Base-by-base conservation (phyloP, 257 asterid species). In the Jacaranda copaia region DNA sequence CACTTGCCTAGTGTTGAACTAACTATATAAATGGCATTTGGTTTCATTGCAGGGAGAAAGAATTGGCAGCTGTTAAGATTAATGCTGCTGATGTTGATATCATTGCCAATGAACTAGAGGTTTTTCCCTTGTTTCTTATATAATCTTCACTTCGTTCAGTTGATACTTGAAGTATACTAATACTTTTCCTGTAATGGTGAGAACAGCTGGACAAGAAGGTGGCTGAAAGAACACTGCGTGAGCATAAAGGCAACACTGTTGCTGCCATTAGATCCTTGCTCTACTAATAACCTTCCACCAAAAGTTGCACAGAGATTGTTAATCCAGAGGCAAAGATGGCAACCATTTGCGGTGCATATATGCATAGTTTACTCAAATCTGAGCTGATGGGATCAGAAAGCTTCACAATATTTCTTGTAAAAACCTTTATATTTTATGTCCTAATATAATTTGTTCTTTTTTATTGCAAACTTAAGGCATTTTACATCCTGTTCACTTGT, bases 61-160 rank as follows among this genome's bases (percentile, higher is more conserved):
- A 93, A 84, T 72, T 96, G 77, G 97, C 99, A 2, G 95, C 98
- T 60, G 98, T 96, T 66, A 89, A 88, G 86, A 96, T 96, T 18
- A 90, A 96, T 82, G 89, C 97, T 14, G 93, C 89, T 49, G 97
- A 96, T 73, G 68, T 96, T 59, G 99, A 93, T 79, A 73, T 96
- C 83, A 91, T 96, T 76, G 97, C 95, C 32, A 90, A 83, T 75
- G 99, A 96, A 77, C 87, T 96, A 4, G 99, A 96, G 97, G 98
- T 91, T 38, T 43, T 45, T 10, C 74, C 69, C 15, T 60, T 18
- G 5, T 65, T 19, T 62, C 46, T 76, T 43, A 25, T 19, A 56
- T 3, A 25, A 38, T 71, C 59, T 40, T 11, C n/a, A 13, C 11
- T 48, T 58, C 11, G 36, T 5, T 51, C 48, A 16, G 13, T 61